A percentile compares a stretch with the other conserved stretches of the same genome.
These are phyloP conservation scores for Nicotiana knightiana DNA, from an alignment of 257 asterid genomes.

Conservation along the genomic window DNA sequence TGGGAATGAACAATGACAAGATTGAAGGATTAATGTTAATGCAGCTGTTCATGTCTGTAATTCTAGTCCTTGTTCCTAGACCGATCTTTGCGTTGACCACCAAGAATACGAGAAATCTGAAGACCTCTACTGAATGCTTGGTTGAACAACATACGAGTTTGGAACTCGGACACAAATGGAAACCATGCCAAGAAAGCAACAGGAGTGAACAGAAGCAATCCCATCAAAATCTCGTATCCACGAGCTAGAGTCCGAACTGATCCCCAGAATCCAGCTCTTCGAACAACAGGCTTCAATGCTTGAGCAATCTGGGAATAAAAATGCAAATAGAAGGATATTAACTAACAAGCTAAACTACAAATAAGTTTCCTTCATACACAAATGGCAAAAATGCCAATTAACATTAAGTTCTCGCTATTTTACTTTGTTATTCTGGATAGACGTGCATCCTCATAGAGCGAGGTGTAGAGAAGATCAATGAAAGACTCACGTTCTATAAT, in stretches of 20 bases:
- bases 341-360: not conserved
- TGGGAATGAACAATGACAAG: not conserved
- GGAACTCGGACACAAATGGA: constrained; percentile 95
- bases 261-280: constrained; percentile 79
- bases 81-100: constrained; percentile 84
- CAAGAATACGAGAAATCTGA: constrained; percentile 96
- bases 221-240: constrained; percentile 88
- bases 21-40: not conserved
- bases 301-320: constrained; percentile 69
- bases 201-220: constrained; percentile 80
- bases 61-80: constrained; percentile 76
- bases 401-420: not conserved
- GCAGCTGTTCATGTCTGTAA: not conserved
- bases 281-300: constrained; percentile 80
- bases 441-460: not conserved
- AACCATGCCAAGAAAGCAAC: constrained; percentile 98
- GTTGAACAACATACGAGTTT: constrained; percentile 93
- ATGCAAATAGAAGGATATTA: not conserved
- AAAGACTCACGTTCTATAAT: not conserved
- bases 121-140: constrained; percentile 99
- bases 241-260: constrained; percentile 83
- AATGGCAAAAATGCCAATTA: not conserved
- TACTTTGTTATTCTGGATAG: not conserved
- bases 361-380: not conserved
- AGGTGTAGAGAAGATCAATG: not conserved